Percentiles rank a stretch among this genome's conserved stretches.
These are phyloP conservation scores for Hortiboletus campestris DNA, from an alignment of 768 basidiomycete genomes.

Conservation along the genomic window DNA sequence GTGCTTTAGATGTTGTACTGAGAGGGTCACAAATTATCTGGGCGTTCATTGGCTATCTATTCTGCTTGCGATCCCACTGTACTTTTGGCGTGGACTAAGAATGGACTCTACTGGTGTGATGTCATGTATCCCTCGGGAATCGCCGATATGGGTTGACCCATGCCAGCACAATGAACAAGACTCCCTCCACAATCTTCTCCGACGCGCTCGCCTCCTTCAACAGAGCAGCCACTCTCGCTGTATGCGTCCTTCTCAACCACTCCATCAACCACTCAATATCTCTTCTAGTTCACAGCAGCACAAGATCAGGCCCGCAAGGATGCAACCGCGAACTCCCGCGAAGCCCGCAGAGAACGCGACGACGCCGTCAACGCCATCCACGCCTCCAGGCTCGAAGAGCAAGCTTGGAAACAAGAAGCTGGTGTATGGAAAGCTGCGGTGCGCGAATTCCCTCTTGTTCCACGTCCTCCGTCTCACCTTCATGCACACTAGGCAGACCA, in stretches of 20 bases:
- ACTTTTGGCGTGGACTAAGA: not conserved
- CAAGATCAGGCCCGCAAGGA: conserved; percentile 57
- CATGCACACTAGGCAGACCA: conserved; percentile 44
- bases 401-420: conserved; percentile 47
- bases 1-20: conserved; percentile 28
- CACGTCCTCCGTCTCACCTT: conserved; percentile 9
- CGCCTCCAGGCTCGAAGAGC: conserved; percentile 42
- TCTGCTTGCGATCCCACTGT: not conserved
- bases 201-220: conserved; percentile 43
- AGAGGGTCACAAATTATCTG: conserved; percentile 6
- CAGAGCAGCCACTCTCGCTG: conserved; percentile 40
- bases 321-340: conserved; percentile 43
- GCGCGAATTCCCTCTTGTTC: conserved; percentile 27
- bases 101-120: conserved; percentile 18
- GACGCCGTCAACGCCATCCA: conserved; percentile 47
- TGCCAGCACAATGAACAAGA: conserved; percentile 27
- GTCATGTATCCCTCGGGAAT: conserved; percentile 15
- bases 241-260: conserved; percentile 20
- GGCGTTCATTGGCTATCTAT: conserved; percentile 18
- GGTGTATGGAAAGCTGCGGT: conserved; percentile 47
- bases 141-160: conserved; percentile 22
- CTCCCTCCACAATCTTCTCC: conserved; percentile 37
- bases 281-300: conserved; percentile 47
- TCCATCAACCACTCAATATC: not conserved
- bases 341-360: conserved; percentile 50